These are phyloP conservation scores for Taphrina confusa DNA, from an alignment of 1,139 yeast species.

Conservation along the genomic window DNA sequence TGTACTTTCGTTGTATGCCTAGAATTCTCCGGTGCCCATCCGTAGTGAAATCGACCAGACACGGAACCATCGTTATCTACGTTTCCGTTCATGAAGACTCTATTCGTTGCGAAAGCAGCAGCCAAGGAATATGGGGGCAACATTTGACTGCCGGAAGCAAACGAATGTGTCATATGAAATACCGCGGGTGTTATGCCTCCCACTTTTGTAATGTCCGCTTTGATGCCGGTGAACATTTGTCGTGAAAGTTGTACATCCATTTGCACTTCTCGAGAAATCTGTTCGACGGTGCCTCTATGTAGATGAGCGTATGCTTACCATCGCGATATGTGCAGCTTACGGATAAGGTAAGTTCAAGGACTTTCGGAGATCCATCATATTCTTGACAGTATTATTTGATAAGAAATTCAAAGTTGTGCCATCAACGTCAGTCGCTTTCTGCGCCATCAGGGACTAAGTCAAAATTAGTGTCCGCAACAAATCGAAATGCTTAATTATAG, in stretches of 20 bases:
- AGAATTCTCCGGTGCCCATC: conserved; percentile 64
- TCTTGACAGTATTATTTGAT: conserved; percentile 3
- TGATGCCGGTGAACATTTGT: conserved; percentile 81
- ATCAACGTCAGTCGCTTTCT: not conserved
- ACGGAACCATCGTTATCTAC: conserved; percentile 61
- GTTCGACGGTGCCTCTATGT: conserved; percentile 30
- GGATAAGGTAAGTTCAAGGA: conserved; percentile 30
- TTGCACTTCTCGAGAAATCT: conserved; percentile 32
- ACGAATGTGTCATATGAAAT: conserved; percentile 95
- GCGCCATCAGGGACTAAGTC: no score
- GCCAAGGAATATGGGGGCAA: conserved; percentile 91
- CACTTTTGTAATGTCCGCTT: conserved; percentile 94
- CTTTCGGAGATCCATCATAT: conserved; percentile 18
- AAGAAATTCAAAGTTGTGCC: not conserved
- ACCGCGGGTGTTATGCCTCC: conserved; percentile 81
- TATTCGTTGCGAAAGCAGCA: conserved; percentile 83
- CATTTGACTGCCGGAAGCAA: conserved; percentile 76
- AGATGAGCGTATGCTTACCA: not conserved
- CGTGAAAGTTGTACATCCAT: conserved; percentile 34
- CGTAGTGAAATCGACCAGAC: conserved; percentile 87
- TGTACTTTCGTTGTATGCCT: conserved; percentile 79
- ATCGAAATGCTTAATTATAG: no score
- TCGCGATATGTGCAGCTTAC: not conserved
- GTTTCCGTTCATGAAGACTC: conserved; percentile 36
- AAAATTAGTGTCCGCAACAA: no score